Evolutionary conservation across 164 flowering plant genomes (phyloP), one percentile per base, ranked within the genome.

Genomic region (Vitis amurensis): DNA sequence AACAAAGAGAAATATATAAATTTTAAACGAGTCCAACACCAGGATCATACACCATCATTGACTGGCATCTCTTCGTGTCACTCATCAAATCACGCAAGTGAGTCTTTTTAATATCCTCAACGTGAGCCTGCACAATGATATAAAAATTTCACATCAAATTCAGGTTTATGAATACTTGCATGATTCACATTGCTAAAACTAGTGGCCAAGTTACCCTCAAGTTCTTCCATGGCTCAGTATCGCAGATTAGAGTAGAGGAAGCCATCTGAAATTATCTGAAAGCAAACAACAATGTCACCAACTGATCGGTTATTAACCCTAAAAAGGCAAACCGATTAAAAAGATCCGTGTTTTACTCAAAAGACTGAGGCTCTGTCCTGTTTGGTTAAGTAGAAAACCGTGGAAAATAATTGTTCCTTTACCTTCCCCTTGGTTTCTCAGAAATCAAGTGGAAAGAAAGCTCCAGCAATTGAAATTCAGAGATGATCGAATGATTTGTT

Each of bases 21-120:
- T 17, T 1, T 14, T 11, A 8, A 2, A 55, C 19, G 4, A 23
- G 2, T 8, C 13, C 37, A 49, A 61, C 11, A 3, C 3, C 13
- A 68, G 49, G 29, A 12, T 17, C 99, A 78, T 89, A 93, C 98
- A 87, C 80, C 83, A 81, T 88, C 99, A 93, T 91, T 14, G 79
- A 87, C 71, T 84, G 80, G 89, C 95, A 91, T 16, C 98, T 86
- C 13, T 79, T 82, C 1, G 73, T 10, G 67, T 90, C 97, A 27
- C 31, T 74, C 97, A 96, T 81, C 85, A 93, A 74, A 75, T 90
- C 91, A 14, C 98, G 97, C 49, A 96, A 76, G 81, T 93, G 98
- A 0, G 87, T 89, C 77, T 84, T 85, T 15, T 82, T 85, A 66
- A 96, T 86, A 14, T 86, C 97, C 67, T 82, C 92, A 9, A 88